Conservation (phyloP, 2,329 filamentous ascomycete species). For the Stromatinia cepivora region DNA sequence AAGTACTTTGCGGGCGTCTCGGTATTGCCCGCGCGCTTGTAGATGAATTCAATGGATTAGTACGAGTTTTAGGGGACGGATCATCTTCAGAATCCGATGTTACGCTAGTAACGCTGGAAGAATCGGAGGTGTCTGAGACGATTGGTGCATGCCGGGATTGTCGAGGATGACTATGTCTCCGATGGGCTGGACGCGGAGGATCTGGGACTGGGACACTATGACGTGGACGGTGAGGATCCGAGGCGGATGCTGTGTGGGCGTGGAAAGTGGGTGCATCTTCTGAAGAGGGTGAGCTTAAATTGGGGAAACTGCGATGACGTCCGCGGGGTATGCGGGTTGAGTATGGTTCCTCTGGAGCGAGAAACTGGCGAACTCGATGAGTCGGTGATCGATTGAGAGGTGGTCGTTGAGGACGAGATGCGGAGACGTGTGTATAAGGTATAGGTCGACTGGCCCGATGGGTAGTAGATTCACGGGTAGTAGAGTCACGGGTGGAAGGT, state of each 20-base stretch:
- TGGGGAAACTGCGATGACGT: conserved; percentile 37
- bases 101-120: conserved; percentile 3
- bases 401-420: conserved; percentile 33
- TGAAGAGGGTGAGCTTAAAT: conserved; percentile 34
- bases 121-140: conserved; percentile 11
- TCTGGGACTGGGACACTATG: not conserved
- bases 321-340: conserved; percentile 31
- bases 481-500: not conserved
- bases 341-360: conserved; percentile 45
- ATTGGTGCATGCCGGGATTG: conserved; percentile 25
- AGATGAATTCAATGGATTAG: not conserved
- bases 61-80: conserved; percentile 17
- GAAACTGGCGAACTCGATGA: conserved; percentile 44
- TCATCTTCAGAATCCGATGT: conserved; percentile 21
- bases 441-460: conserved; percentile 26
- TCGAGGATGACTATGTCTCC: conserved; percentile 54
- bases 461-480: not conserved
- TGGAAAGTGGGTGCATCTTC: conserved; percentile 29
- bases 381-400: conserved; percentile 38
- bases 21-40: not conserved
- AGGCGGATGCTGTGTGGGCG: conserved; percentile 26
- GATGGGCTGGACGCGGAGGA: conserved; percentile 30
- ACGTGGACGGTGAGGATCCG: not conserved
- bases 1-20: conserved; percentile 5
- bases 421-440: conserved; percentile 30